Base-by-base conservation (phyloP, 768 basidiomycete genomes). In the Tulasnella sp. region DNA sequence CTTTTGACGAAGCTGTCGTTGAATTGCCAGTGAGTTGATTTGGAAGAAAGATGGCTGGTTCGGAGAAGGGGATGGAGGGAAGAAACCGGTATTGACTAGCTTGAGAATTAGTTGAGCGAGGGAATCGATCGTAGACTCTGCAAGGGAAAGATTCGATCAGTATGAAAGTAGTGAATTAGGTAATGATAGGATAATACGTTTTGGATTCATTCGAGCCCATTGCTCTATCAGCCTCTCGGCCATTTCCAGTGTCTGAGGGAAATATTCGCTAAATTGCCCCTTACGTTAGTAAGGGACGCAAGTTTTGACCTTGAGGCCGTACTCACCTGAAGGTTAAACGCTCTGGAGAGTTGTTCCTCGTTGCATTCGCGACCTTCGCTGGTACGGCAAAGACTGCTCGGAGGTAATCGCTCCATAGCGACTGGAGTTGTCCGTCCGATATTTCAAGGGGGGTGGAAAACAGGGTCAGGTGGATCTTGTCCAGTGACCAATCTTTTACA, bases 361-460 rank as follows among this genome's bases (percentile, higher is more conserved):
- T 83, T 2, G 88, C 88, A 84, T 98, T 98, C 32, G 92, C 91
- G 10, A 92, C 89, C 83, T 90, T 94, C n/a, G 86, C 86, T 44
- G 96, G 95, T 10, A 96, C 84, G 20, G 89, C 86, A 73, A 91
- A 86, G 2, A 91, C 75, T 78, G 89, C 87, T 42, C 88, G 89
- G 32, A 96, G 88, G 80, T 88, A 90, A 80, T 95, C 92, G 80
- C 93, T 92, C 96, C 96, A 98, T 81, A 29, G 88, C 81, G 55
- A 82, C 83, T 78, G 83, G 84, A 72, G 84, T 82, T 7, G 75
- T 61, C 26, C 70, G 29, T 51, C 46, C 23, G 69, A 26, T 32
- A 51, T 70, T 71, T 70, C 71, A 26, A 40, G 20, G 35, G 20
- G 78, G 23, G 80, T 79, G 1, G 83, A 79, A 81, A 88, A 90